phyloP scores from a whole-genome alignment of 1,139 yeast species.

The Nematodospora anomalae region DNA sequence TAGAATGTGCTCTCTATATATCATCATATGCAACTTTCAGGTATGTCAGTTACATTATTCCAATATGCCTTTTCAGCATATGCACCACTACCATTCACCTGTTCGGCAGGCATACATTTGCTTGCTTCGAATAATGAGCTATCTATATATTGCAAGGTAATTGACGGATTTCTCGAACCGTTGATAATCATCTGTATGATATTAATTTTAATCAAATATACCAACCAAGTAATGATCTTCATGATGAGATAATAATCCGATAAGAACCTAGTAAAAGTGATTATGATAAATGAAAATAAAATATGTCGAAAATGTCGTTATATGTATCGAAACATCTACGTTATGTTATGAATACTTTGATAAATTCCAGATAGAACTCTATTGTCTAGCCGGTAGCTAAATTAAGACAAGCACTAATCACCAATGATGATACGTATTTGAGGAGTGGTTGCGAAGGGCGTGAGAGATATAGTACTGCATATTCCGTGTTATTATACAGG shows the following conservation, averaged over 20 bases:
- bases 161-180: constrained; percentile 35
- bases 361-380: too few relatives aligned
- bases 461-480: too few relatives aligned
- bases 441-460: too few relatives aligned
- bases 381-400: too few relatives aligned
- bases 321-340: too few relatives aligned
- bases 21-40: constrained; percentile 12
- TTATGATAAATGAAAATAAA: too few relatives aligned
- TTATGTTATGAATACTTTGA: too few relatives aligned
- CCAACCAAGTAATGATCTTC: constrained; percentile 35
- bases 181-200: constrained; percentile 38
- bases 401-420: too few relatives aligned
- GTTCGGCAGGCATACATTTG: constrained; percentile 23
- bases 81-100: constrained; percentile 16
- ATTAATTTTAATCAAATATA: constrained; percentile 41
- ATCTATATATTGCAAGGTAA: constrained; percentile 34
- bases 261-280: neutral
- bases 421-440: too few relatives aligned
- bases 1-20: too few relatives aligned
- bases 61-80: constrained; percentile 12
- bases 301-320: too few relatives aligned
- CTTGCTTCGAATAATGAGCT: constrained; percentile 39
- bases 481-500: too few relatives aligned
- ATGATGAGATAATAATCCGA: constrained; percentile 20
- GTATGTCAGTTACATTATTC: constrained; percentile 33